Evolutionary conservation across 1,139 yeast genomes (phyloP).

Genomic region (Candida dubliniensis): DNA sequence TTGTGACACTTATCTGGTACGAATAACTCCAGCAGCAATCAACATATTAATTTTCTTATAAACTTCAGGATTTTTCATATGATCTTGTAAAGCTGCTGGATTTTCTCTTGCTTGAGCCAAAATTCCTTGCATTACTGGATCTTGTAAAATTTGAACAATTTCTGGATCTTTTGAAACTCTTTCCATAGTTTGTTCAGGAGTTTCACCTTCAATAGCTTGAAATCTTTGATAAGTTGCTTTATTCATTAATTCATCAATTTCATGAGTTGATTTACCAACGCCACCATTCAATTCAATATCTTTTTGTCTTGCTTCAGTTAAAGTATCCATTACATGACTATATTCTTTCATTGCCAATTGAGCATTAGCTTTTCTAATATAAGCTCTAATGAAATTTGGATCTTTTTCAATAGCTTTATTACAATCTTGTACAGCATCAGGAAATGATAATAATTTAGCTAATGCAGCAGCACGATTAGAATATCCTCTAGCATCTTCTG

Average conservation of each 20-base stretch:
- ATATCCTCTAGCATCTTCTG: constrained; percentile 95
- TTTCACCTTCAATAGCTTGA: constrained; percentile 81
- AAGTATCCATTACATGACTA: constrained; percentile 77
- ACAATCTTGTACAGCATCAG: constrained; percentile 93
- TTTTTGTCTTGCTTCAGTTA: constrained; percentile 71
- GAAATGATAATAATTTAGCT: constrained; percentile 93
- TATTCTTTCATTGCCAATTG: constrained; percentile 89
- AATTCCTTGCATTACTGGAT: constrained; percentile 96
- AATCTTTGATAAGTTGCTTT: constrained; percentile 82
- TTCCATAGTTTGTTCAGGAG: constrained; percentile 92
- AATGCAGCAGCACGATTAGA: constrained; percentile 98
- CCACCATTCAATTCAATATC: constrained; percentile 68
- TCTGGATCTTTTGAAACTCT: constrained; percentile 94
- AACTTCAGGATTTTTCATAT: constrained; percentile 95
- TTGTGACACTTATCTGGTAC: constrained; percentile 88
- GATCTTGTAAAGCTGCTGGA: constrained; percentile 96
- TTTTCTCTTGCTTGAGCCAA: constrained; percentile 91
- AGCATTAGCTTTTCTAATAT: constrained; percentile 94
- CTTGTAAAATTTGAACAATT: constrained; percentile 84
- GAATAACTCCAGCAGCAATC: constrained; percentile 95
- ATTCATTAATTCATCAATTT: constrained; percentile 79
- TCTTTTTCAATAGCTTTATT: constrained; percentile 85
- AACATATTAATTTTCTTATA: constrained; percentile 84
- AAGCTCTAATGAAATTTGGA: constrained; percentile 88
- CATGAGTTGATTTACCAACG: constrained; percentile 62